Percentiles rank a stretch among this genome's conserved stretches.
These are phyloP conservation scores for Tardiomyces depauwii DNA, from an alignment of 1,139 yeast genomes.

Conservation along the genomic window DNA sequence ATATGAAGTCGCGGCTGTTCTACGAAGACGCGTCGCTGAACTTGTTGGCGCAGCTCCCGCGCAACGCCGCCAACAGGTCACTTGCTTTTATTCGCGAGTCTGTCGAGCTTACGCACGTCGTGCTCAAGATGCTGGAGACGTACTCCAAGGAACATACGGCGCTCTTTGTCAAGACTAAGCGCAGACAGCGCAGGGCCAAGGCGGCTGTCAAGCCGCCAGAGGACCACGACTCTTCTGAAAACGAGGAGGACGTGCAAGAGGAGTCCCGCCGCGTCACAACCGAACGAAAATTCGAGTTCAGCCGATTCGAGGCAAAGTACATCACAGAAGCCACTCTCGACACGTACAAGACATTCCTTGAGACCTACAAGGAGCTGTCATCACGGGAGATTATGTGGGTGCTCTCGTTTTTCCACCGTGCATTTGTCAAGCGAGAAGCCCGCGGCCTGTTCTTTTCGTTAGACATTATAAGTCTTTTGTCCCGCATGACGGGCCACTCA, in stretches of 20 bases:
- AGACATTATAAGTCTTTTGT: conserved; percentile 56
- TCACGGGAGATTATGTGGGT: conserved; percentile 53
- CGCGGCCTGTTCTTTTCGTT: conserved; percentile 55
- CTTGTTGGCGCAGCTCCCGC: conserved; percentile 49
- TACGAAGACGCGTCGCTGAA: conserved; percentile 55
- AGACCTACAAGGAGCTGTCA: conserved; percentile 50
- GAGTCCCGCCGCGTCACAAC: conserved; percentile 28
- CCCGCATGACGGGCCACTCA: conserved; percentile 31
- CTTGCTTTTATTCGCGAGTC: conserved; percentile 50
- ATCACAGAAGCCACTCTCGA: conserved; percentile 32
- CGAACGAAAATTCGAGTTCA: conserved; percentile 44
- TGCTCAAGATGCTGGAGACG: conserved; percentile 57
- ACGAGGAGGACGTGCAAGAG: conserved; percentile 28
- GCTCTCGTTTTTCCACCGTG: conserved; percentile 58
- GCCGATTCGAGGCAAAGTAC: conserved; percentile 29
- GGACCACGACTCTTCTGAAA: conserved; percentile 16
- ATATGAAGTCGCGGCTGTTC: conserved; percentile 45
- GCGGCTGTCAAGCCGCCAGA: conserved; percentile 14
- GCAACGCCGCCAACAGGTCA: conserved; percentile 54
- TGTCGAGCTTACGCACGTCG: conserved; percentile 54
- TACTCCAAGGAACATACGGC: conserved; percentile 53
- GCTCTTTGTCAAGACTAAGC: conserved; percentile 41
- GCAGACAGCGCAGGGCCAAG: conserved; percentile 22
- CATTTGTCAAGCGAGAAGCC: conserved; percentile 55
- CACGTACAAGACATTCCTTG: conserved; percentile 41